phyloP scores from a whole-genome alignment of 345 rosid species.

The Mangifera indica region DNA sequence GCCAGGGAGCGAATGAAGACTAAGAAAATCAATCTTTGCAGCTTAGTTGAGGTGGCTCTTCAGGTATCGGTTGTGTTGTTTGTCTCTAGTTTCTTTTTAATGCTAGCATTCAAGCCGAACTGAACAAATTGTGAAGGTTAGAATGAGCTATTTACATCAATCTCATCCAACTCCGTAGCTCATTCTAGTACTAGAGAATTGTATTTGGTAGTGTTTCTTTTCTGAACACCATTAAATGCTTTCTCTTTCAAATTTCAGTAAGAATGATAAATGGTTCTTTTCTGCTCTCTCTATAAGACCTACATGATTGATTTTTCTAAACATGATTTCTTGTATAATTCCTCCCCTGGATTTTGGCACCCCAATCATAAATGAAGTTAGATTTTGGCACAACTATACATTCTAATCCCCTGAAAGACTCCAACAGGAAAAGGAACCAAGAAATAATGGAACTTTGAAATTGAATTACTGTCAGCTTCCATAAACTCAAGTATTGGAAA shows the following conservation, averaged over 20 bases:
- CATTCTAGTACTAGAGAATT: too few species aligned
- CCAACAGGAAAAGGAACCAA: slow-evolving; percentile 8
- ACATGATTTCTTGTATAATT: too few species aligned
- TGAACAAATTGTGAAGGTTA: neutral
- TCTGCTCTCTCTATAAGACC: neutral
- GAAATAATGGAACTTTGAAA: neutral
- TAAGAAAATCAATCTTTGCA: slow-evolving; percentile 26
- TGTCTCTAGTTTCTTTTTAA: slow-evolving; percentile 18
- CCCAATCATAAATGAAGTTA: slow-evolving; percentile 13
- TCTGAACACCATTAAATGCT: too few species aligned
- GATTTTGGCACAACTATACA: neutral
- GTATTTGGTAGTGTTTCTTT: neutral
- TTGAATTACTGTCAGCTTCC: neutral
- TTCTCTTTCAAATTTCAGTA: too few species aligned
- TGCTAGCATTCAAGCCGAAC: slow-evolving; percentile 2
- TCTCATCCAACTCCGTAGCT: neutral
- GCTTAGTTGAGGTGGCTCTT: slow-evolving; percentile 29
- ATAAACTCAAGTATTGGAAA: neutral
- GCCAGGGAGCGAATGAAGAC: slow-evolving; percentile 30
- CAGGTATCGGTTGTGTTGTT: slow-evolving; percentile 20
- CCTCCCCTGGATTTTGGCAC: too few species aligned
- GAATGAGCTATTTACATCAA: neutral
- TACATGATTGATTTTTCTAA: neutral
- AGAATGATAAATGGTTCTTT: neutral
- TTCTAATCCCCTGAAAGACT: neutral